Evolutionary conservation across 495 filamentous ascomycete species (phyloP).

Genomic region (Pseudotulostoma volvatum): DNA sequence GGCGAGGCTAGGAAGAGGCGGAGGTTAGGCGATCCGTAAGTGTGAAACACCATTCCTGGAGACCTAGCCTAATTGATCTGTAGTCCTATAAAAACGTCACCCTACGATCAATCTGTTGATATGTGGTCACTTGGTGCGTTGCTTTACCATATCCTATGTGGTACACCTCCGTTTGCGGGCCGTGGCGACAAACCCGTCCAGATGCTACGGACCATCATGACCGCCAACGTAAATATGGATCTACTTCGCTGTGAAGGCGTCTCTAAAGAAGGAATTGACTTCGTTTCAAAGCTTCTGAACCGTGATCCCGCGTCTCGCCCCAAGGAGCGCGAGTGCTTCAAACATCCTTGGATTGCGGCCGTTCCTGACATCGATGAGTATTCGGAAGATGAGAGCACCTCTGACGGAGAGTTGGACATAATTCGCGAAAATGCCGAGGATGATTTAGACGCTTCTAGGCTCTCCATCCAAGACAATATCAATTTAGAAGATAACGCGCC

Average conservation of each 20-base stretch:
- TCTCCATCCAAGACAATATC: constrained; percentile 28
- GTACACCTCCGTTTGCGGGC: constrained; percentile 62
- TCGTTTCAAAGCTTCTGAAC: constrained; percentile 61
- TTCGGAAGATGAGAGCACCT: constrained; percentile 30
- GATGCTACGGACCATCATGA: constrained; percentile 77
- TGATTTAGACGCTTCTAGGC: constrained; percentile 48
- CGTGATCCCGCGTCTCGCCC: constrained; percentile 52
- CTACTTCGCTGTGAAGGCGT: constrained; percentile 39
- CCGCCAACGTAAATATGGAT: constrained; percentile 41
- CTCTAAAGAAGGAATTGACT: constrained; percentile 49
- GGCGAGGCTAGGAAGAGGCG: constrained; percentile 34
- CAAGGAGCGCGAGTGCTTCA: constrained; percentile 42
- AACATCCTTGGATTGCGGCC: constrained; percentile 49
- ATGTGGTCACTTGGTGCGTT: constrained; percentile 92
- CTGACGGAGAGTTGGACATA: constrained; percentile 31
- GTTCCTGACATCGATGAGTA: constrained; percentile 25
- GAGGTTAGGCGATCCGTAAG: constrained; percentile 32
- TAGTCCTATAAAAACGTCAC: constrained; percentile 30
- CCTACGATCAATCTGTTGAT: constrained; percentile 80
- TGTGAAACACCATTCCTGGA: neutral
- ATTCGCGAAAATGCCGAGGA: constrained; percentile 33
- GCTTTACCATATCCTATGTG: constrained; percentile 62
- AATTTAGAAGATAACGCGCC: constrained; percentile 1
- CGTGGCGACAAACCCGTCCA: constrained; percentile 37
- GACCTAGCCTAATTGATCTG: constrained; percentile 9